Evolutionary conservation across 345 rosid species (phyloP), one percentile per base, ranked within the genome.

Genomic region (Cardiospermum halicacabum): DNA sequence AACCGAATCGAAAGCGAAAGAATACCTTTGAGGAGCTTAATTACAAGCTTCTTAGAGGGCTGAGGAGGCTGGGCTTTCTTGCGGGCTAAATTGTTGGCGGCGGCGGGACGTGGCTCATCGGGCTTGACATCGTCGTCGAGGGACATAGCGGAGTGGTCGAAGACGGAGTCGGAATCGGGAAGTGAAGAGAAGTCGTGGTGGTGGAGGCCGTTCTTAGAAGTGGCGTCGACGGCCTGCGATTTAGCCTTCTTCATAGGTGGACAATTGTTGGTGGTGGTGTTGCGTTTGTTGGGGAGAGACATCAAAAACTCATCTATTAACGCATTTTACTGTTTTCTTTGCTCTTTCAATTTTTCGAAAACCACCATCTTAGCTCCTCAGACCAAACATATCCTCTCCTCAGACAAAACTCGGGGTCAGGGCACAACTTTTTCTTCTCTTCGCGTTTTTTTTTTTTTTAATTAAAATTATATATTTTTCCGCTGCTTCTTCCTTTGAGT

Each of bases 251-350:
- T 87, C 93, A 84, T 87, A 21, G 80, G 63, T 15, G 51, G 74
- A 53, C 12, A 68, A 51, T 25, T 49, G 24, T 49, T 31, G 45
- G 69, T 42, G 68, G 69, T 56, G 80, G 75, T 75, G 67, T 88
- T 79, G 84, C 88, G 94, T 79, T 85, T 85, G 78, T 80, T 83
- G 74, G 96, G 91, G 82, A 79, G 89, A 90, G 92, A 90, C 96
- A 90, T 90, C 65, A 78, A 80, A 62, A 51, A 60, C 59, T 49
- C 69, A 67, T 62, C 61, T 67, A 53, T 43, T 74, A 66, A 67
- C 69, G 75, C 81, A 78, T 81, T 61, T 75, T 45, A 55, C 18
- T 7, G 51, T 47, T 47, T 15, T n/a, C n/a, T 16, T 47, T 5
- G 8, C 24, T 18, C 51, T 45, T 34, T 43, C 49, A 43, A 43